Percentiles rank a stretch among this genome's conserved stretches.
Conservation (phyloP, 2,329 filamentous ascomycete genomes). For the Nothomitra cinnamomea region DNA sequence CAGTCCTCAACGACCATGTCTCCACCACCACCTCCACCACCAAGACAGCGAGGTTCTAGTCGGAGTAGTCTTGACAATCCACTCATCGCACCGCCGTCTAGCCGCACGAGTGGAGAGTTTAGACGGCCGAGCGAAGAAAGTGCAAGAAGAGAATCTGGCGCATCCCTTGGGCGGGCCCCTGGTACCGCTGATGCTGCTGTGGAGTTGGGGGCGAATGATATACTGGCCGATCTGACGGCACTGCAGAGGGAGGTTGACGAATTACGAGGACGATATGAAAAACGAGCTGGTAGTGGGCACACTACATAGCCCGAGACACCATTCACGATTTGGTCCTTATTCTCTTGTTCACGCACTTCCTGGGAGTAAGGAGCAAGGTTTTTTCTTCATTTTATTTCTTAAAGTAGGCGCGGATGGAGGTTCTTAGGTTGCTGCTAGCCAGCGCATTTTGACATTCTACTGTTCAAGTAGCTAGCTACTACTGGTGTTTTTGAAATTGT, state of each 20-base stretch:
- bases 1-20: constrained; percentile 4
- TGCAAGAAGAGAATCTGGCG: constrained; percentile 5
- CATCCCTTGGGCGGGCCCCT: background rate
- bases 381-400: background rate
- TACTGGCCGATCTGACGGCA: constrained; percentile 54
- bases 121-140: constrained; percentile 13
- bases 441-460: background rate
- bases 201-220: constrained; percentile 27
- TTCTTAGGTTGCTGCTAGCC: background rate
- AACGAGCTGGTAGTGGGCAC: background rate
- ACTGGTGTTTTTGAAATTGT: background rate
- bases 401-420: background rate
- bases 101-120: constrained; percentile 4
- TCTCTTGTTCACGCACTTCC: background rate
- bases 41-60: constrained; percentile 26
- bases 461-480: background rate
- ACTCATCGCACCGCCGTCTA: background rate
- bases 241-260: constrained; percentile 64
- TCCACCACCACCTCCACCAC: constrained; percentile 21
- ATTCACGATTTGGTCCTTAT: too few relatives aligned
- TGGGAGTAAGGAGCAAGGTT: background rate
- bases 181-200: background rate
- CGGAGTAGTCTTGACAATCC: constrained; percentile 18
- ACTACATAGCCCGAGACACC: background rate
- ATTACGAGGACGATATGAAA: constrained; percentile 28